These are phyloP conservation scores for Trichaptum fuscoviolaceum DNA, from an alignment of 768 basidiomycete genomes.

Conservation along the genomic window DNA sequence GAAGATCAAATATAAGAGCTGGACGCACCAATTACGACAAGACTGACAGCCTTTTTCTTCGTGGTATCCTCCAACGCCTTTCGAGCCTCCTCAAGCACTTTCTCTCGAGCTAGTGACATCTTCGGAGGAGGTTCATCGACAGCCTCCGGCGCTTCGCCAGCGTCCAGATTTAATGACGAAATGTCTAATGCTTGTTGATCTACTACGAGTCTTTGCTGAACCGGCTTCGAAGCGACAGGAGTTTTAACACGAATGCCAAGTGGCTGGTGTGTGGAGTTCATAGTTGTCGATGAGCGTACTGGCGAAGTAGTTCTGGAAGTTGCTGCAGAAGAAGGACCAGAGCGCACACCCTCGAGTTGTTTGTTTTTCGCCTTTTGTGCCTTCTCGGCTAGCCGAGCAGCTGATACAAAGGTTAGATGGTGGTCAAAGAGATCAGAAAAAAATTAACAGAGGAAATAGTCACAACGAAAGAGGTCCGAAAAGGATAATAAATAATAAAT, in stretches of 20 bases:
- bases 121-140: constrained; percentile 52
- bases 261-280: constrained; percentile 38
- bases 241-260: constrained; percentile 19
- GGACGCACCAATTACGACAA: constrained; percentile 84
- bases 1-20: neutral
- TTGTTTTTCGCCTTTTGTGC: constrained; percentile 51
- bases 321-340: constrained; percentile 33
- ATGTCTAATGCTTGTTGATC: constrained; percentile 69
- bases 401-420: constrained; percentile 31
- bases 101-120: constrained; percentile 68
- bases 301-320: constrained; percentile 44
- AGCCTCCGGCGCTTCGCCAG: constrained; percentile 35
- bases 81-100: constrained; percentile 76
- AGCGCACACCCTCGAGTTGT: constrained; percentile 31
- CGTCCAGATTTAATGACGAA: constrained; percentile 61
- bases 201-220: constrained; percentile 26
- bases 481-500: constrained; percentile 26
- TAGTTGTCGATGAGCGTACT: constrained; percentile 28
- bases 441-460: neutral
- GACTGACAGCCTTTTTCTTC: constrained; percentile 65
- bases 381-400: constrained; percentile 77
- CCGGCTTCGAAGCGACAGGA: constrained; percentile 40
- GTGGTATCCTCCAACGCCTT: constrained; percentile 36
- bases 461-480: constrained; percentile 16
- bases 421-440: neutral